A percentile compares a stretch with the other conserved stretches of the same genome.
phyloP scores from a whole-genome alignment of 495 filamentous ascomycete genomes.

The Saxispiralis lemnorum region DNA sequence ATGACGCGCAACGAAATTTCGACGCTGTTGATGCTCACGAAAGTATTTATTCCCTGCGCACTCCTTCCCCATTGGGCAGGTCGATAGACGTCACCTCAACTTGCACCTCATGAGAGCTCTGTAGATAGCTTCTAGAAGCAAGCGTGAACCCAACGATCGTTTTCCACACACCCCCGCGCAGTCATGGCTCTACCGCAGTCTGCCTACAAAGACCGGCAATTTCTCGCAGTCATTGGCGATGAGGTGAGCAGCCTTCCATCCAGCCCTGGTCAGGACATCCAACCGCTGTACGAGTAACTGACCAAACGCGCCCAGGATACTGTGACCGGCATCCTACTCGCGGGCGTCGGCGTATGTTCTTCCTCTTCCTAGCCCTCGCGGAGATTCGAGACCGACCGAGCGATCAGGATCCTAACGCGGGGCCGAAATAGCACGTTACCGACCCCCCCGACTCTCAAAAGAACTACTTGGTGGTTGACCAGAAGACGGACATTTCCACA shows the following conservation, averaged over 20 bases:
- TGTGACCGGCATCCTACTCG: constrained; percentile 82
- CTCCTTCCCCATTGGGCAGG: too few species aligned
- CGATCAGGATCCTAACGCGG: not conserved
- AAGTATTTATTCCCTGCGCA: too few species aligned
- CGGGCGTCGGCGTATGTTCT: constrained; percentile 73
- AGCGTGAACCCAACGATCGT: not conserved
- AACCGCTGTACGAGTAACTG: not conserved
- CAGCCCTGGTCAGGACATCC: constrained; percentile 2
- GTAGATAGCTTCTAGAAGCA: not conserved
- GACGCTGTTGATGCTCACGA: too few species aligned
- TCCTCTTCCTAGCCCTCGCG: not conserved
- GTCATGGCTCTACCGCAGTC: constrained; percentile 31
- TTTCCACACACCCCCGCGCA: not conserved
- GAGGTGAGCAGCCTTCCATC: constrained; percentile 55
- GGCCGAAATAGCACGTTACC: constrained; percentile 47
- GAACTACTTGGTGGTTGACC: constrained; percentile 93
- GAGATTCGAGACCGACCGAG: too few species aligned
- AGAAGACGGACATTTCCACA: constrained; percentile 67
- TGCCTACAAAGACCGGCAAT: constrained; percentile 74
- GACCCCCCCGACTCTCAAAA: constrained; percentile 68
- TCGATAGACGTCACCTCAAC: too few species aligned
- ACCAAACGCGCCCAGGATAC: constrained; percentile 43
- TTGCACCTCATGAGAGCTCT: too few species aligned
- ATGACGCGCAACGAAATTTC: too few species aligned
- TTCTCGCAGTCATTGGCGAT: constrained; percentile 93